Evolutionary conservation across 2,329 filamentous ascomycete genomes (phyloP).

Genomic region (Hymenoscyphus albidus): DNA sequence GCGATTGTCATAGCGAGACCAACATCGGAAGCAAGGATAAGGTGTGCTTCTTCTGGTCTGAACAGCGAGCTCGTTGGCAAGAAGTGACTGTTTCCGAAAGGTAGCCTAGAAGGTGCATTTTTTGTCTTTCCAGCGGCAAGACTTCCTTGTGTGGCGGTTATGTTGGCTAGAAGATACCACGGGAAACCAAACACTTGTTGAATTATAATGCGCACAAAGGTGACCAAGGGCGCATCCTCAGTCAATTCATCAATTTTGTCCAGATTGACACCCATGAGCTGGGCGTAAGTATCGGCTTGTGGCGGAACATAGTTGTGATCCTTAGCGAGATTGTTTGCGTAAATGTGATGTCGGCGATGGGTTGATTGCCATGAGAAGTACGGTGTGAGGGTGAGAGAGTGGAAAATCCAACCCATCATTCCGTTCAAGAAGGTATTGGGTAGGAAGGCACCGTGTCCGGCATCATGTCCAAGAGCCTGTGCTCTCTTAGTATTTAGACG

Average conservation of each 20-base stretch:
- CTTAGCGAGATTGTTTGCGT: slow-evolving; percentile 88
- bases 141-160: slow-evolving; percentile 93
- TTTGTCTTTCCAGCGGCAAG: slow-evolving; percentile 56
- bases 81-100: slow-evolving; percentile 88
- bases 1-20: slow-evolving; percentile 65
- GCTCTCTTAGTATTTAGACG: background rate
- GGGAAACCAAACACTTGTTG: slow-evolving; percentile 92
- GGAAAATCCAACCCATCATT: slow-evolving; percentile 81
- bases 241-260: slow-evolving; percentile 82
- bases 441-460: slow-evolving; percentile 91
- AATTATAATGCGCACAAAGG: slow-evolving; percentile 63
- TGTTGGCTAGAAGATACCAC: slow-evolving; percentile 82
- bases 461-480: slow-evolving; percentile 95
- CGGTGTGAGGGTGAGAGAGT: slow-evolving; percentile 81
- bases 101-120: slow-evolving; percentile 70
- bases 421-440: slow-evolving; percentile 82
- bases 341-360: slow-evolving; percentile 98
- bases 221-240: slow-evolving; percentile 86
- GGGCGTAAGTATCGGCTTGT: slow-evolving; percentile 74
- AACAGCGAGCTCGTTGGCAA: slow-evolving; percentile 79
- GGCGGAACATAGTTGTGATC: slow-evolving; percentile 97
- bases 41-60: slow-evolving; percentile 79
- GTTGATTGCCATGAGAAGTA: slow-evolving; percentile 99
- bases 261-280: slow-evolving; percentile 62
- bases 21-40: slow-evolving; percentile 80